Percentiles rank a stretch among this genome's conserved stretches.
These are phyloP conservation scores for Aspergillus luchuensis DNA, from an alignment of 2,329 filamentous ascomycete species.

Conservation along the genomic window DNA sequence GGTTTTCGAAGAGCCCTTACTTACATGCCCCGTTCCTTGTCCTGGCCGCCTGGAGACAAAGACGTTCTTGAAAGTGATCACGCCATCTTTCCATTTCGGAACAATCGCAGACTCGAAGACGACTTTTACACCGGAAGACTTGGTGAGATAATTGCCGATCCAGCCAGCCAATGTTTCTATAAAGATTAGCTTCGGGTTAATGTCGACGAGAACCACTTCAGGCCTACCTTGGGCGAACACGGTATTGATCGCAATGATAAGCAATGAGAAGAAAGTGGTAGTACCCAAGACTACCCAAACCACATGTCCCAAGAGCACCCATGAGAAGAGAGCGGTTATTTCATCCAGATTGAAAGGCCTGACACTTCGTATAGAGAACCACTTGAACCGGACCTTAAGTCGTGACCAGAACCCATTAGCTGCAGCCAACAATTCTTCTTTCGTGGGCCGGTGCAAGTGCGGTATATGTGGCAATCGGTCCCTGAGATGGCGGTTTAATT, in stretches of 20 bases:
- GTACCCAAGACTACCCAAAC: constrained; percentile 96
- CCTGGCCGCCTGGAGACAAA: constrained; percentile 91
- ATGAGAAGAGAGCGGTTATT: constrained; percentile 92
- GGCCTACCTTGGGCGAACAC: constrained; percentile 84
- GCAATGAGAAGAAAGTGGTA: constrained; percentile 91
- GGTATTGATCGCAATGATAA: constrained; percentile 91
- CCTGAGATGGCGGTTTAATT: constrained; percentile 50
- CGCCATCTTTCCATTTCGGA: constrained; percentile 90
- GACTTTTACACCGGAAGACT: constrained; percentile 88
- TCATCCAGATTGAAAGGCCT: constrained; percentile 95
- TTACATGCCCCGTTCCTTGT: constrained; percentile 77
- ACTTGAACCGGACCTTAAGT: constrained; percentile 90
- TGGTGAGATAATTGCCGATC: constrained; percentile 93
- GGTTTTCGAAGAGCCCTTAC: constrained; percentile 82
- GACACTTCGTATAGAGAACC: constrained; percentile 92
- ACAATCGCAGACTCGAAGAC: constrained; percentile 98
- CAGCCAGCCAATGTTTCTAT: constrained; percentile 86
- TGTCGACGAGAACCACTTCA: constrained; percentile 17
- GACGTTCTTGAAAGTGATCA: constrained; percentile 95
- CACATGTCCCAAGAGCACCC: constrained; percentile 90
- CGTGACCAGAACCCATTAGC: constrained; percentile 92
- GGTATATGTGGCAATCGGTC: constrained; percentile 69
- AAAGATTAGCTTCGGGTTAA: constrained; percentile 22
- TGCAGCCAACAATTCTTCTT: constrained; percentile 88
- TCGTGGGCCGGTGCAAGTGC: constrained; percentile 80